Base-by-base conservation (phyloP, 2,329 filamentous ascomycete genomes). In the Beauveria sp. region DNA sequence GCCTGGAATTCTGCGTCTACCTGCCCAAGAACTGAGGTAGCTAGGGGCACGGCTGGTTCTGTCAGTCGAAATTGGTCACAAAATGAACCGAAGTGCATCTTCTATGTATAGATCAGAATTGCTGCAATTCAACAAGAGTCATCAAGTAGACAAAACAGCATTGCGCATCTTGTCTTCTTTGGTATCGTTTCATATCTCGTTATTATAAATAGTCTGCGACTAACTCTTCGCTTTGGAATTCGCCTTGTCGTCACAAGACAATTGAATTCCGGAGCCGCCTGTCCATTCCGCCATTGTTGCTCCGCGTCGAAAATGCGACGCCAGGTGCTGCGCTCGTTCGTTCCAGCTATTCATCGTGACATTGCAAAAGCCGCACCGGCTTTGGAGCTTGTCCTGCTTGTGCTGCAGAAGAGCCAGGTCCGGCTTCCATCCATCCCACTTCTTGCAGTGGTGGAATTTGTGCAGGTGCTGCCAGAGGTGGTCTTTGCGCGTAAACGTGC, bases 341-440 rank as follows among this genome's bases (percentile, higher is more conserved):
- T 68, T 67, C 71, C 71, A 73, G 48, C 66, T 70, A 1, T 65
- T 64, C 64, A 70, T 65, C 4, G 42, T 48, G 1, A 64, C 56
- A 20, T 67, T 64, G 57, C 71, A 73, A 57, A 73, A 73, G 4
- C 71, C 71, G 58, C 71, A 73, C 18, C 65, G 66, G 45, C 70
- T 72, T 18, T 65, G 60, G 5, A 72, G 48, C 1, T 51, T 61
- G 38, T 71, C 70, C 52, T 73, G 67, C 10, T 68, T 65, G 60
- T 70, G 69, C 46, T 70, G 71, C 5, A 76, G 66, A 48, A 73
- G 62, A 34, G 68, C 67, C 28, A 77, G 65, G 38, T 77, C 70
- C 2, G 71, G 74, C 70, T 64, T 83, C 81, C 82, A 85, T 72
- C 75, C 74, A 4, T 69, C 75, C 76, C 66, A 79, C 65, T 61